Evolutionary conservation across 1,284 basidiomycete genomes (phyloP).

Genomic region (Malassezia restricta): DNA sequence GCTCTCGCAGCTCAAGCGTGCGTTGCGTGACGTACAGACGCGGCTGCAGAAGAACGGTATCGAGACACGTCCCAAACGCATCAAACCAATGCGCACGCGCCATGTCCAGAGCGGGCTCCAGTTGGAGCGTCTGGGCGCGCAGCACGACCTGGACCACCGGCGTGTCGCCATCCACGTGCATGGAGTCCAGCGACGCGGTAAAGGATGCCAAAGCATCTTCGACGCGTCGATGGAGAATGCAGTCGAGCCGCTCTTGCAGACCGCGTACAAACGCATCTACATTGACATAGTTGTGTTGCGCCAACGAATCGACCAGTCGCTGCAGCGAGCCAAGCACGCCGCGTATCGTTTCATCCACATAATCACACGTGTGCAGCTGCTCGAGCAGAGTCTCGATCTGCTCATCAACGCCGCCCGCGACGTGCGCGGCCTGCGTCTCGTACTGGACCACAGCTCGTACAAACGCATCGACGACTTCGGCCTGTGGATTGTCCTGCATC

Average conservation of each 20-base stretch:
- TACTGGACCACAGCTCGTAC: conserved; percentile 67
- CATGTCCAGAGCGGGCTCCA: conserved; percentile 91
- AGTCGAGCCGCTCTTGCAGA: conserved; percentile 75
- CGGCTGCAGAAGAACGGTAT: conserved; percentile 73
- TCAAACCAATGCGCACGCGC: conserved; percentile 81
- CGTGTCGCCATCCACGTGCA: not conserved
- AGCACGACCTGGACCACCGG: conserved; percentile 75
- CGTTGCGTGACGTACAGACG: conserved; percentile 88
- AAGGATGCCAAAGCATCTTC: not conserved
- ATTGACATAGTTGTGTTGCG: conserved; percentile 91
- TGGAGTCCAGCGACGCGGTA: not conserved
- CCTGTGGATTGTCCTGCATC: conserved; percentile 62
- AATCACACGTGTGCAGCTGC: conserved; percentile 64
- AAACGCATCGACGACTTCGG: conserved; percentile 86
- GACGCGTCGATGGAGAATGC: conserved; percentile 65
- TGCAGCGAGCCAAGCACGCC: conserved; percentile 70
- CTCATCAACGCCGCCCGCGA: conserved; percentile 71
- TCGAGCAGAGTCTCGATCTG: conserved; percentile 65
- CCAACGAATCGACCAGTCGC: conserved; percentile 80
- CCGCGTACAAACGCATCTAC: conserved; percentile 89
- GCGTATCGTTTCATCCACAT: conserved; percentile 67
- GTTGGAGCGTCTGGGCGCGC: conserved; percentile 94
- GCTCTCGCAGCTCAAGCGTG: conserved; percentile 58
- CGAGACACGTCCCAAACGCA: conserved; percentile 66
- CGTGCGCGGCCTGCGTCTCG: conserved; percentile 82